Evolutionary conservation across 805 yeast genomes (phyloP), one percentile per base, ranked within the genome.

Genomic region (Tetrapisispora pingtungensis): DNA sequence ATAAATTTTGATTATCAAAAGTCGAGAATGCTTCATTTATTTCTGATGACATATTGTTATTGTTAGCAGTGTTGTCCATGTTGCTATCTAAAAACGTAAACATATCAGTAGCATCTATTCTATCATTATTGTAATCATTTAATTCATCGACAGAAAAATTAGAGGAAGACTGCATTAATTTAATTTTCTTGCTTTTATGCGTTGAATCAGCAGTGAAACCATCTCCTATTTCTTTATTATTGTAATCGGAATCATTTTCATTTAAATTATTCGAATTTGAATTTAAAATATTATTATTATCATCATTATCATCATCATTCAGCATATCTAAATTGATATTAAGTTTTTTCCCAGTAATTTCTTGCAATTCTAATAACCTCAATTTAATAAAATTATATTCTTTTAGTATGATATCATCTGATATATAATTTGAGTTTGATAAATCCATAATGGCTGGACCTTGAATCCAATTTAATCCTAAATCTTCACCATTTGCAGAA

Each of bases 371-470:
- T 19, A 52, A 31, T 28, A 61, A 40, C 43, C 65, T 54, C 15
- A 52, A 46, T 42, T 49, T 57, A 35, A 60, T 47, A 41, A 59
- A 55, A 26, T 50, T 49, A 49, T 59, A 51, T 44, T 61, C 65
- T 37, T 53, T 57, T 36, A 47, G 37, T 10, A 58, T 34, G 1
- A 55, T 47, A n/a, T 55, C 62, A 17, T 52, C 55, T 36, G 53
- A 54, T 7, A 55, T 46, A 42, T 56, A 56, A 15, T 58, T 53
- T 3, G 54, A 48, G 1, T 53, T 49, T 35, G 52, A 45, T 31
- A 52, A 50, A 40, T 59, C 62, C 35, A 58, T 53, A 13, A 59
- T 57, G 3, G 60, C 62, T 10, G 64, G 64, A 3, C 62, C 62
- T 45, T 58, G 59, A 17, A 58, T 56, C 59, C 58, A 59, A 42